A percentile compares a stretch with the other conserved stretches of the same genome.
Conservation (phyloP, 768 basidiomycete genomes). For the Psilocybe sp. region DNA sequence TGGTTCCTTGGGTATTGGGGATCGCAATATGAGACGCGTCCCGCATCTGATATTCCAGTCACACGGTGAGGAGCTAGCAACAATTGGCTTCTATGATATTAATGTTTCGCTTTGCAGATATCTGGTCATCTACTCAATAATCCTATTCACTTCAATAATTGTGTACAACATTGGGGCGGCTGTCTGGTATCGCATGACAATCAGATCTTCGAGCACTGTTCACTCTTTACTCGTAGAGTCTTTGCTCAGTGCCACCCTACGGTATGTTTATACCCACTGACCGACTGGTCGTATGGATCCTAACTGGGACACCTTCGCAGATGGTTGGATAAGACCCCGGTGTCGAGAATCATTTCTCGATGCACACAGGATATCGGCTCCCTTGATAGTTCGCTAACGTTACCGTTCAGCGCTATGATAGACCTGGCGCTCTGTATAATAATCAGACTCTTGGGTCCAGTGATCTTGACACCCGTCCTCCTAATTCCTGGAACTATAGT, state of each 20-base stretch:
- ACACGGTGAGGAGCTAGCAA: conserved; percentile 13
- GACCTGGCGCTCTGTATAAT: conserved; percentile 31
- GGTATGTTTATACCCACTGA: neutral
- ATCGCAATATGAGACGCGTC: conserved; percentile 34
- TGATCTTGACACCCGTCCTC: conserved; percentile 41
- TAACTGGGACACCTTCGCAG: conserved; percentile 21
- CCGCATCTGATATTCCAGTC: conserved; percentile 28
- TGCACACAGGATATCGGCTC: conserved; percentile 24
- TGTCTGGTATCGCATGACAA: conserved; percentile 22
- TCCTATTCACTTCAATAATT: neutral
- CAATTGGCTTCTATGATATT: neutral
- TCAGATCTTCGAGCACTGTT: conserved; percentile 25
- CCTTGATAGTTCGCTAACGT: conserved; percentile 44
- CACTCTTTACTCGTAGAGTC: conserved; percentile 6
- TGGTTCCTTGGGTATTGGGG: conserved; percentile 46
- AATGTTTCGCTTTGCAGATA: neutral
- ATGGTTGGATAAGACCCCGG: conserved; percentile 19
- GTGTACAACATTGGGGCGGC: neutral
- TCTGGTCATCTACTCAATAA: neutral
- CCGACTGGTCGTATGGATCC: neutral
- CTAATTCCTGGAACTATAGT: conserved; percentile 40
- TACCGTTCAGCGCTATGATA: conserved; percentile 21
- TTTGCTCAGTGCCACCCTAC: conserved; percentile 6
- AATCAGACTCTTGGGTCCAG: conserved; percentile 36
- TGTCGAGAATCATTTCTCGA: conserved; percentile 11